Conservation (phyloP, 2,329 filamentous ascomycete genomes). For the Teratosphaeria nubilosa region DNA sequence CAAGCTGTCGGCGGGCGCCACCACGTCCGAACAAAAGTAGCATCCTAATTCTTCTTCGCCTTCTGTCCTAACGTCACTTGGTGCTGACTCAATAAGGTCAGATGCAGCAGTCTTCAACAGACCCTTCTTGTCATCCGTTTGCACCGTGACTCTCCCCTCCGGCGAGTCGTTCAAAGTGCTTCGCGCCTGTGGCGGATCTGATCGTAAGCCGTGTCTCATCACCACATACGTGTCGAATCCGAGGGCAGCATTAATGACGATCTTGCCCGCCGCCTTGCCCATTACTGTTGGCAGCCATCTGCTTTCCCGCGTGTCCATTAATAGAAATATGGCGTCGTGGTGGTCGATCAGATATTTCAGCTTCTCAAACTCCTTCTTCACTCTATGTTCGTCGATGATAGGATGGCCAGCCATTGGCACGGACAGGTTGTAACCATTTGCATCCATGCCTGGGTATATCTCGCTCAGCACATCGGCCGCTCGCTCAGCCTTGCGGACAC, state of each 20-base stretch:
- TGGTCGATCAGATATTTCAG: slow-evolving; percentile 65
- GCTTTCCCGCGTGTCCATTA: slow-evolving; percentile 96
- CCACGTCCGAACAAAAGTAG: slow-evolving; percentile 98
- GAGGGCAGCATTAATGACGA: slow-evolving; percentile 91
- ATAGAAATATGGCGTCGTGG: slow-evolving; percentile 88
- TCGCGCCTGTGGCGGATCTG: slow-evolving; percentile 10
- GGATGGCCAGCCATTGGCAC: slow-evolving; percentile 96
- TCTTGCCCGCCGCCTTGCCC: slow-evolving; percentile 84
- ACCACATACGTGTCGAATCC: slow-evolving; percentile 96
- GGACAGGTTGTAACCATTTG: slow-evolving; percentile 67
- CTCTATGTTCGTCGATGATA: slow-evolving; percentile 60
- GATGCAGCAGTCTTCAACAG: slow-evolving; percentile 13
- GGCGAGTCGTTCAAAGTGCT: slow-evolving; percentile 9
- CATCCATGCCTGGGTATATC: slow-evolving; percentile 85
- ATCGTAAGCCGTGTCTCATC: slow-evolving; percentile 78
- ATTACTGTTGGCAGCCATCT: slow-evolving; percentile 94
- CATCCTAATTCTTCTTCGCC: slow-evolving; percentile 68
- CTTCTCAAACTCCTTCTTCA: slow-evolving; percentile 63
- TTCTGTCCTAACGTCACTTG: slow-evolving; percentile 16
- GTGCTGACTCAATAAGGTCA: slow-evolving; percentile 6
- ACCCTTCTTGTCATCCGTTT: slow-evolving; percentile 12
- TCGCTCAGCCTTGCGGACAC: slow-evolving; percentile 68
- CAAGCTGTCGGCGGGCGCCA: slow-evolving; percentile 84
- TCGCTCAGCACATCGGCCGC: slow-evolving; percentile 71
- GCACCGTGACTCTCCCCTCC: slow-evolving; percentile 12